Evolutionary conservation across 345 rosid genomes (phyloP).

Genomic region (Sisymbrium altissimum): DNA sequence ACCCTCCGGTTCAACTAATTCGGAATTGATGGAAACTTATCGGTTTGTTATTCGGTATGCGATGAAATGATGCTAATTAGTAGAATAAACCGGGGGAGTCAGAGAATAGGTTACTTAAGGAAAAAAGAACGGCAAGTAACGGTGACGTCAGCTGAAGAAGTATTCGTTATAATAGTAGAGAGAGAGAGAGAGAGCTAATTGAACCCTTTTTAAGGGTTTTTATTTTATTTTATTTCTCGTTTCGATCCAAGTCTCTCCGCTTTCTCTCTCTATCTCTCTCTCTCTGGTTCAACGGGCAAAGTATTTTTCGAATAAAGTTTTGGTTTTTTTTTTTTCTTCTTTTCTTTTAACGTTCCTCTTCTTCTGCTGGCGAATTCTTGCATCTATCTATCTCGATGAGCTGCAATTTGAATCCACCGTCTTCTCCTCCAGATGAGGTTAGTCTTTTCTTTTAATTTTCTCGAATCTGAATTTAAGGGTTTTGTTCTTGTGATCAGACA

Average conservation of each 20-base stretch:
- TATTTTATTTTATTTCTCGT: neutral
- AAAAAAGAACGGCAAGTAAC: conserved; percentile 49
- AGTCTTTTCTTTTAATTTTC: neutral
- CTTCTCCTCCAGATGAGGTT: conserved; percentile 46
- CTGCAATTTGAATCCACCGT: conserved; percentile 56
- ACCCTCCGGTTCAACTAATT: neutral
- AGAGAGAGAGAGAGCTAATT: neutral
- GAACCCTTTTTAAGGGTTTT: neutral
- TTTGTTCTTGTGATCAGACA: conserved; percentile 31
- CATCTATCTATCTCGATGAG: conserved; percentile 39
- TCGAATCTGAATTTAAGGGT: conserved; percentile 21
- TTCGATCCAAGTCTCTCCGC: conserved; percentile 29
- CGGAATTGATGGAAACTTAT: neutral
- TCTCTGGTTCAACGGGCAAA: conserved; percentile 81
- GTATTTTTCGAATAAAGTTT: conserved; percentile 58
- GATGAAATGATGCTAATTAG: neutral
- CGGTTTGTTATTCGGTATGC: neutral
- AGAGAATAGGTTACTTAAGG: conserved; percentile 16
- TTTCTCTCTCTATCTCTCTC: conserved; percentile 40
- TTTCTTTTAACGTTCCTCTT: conserved; percentile 26
- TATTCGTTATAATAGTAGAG: conserved; percentile 52
- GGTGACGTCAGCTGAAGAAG: conserved; percentile 58
- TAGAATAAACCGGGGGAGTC: conserved; percentile 21
- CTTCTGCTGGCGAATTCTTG: conserved; percentile 13
- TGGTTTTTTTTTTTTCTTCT: neutral